Conservation (phyloP, 2,329 filamentous ascomycete genomes). For the Ramularia endophylla region DNA sequence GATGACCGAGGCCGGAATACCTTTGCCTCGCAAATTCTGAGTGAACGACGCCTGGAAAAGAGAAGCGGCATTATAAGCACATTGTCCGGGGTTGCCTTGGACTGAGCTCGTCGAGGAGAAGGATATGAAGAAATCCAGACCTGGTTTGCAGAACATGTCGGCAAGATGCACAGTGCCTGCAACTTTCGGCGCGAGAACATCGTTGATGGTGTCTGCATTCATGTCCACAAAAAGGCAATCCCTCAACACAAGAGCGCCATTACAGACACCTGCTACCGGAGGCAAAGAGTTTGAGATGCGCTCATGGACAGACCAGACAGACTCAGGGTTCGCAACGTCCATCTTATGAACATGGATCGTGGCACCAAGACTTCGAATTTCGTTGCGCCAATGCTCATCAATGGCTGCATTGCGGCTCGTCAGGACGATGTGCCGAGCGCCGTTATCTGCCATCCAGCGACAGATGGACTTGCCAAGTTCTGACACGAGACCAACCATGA, state of each 20-base stretch:
- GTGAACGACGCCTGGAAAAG: constrained; percentile 31
- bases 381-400: constrained; percentile 13
- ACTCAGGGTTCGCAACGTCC: constrained; percentile 12
- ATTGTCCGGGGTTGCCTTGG: constrained; percentile 53
- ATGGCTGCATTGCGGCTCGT: constrained; percentile 13
- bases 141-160: neutral
- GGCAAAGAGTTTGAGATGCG: constrained; percentile 14
- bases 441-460: constrained; percentile 16
- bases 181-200: constrained; percentile 35
- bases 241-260: constrained; percentile 14
- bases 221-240: constrained; percentile 44
- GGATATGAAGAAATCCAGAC: constrained; percentile 44
- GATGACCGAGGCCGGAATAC: constrained; percentile 44
- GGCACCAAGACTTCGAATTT: constrained; percentile 10
- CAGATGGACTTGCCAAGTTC: constrained; percentile 13
- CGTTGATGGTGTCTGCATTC: constrained; percentile 31
- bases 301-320: constrained; percentile 8
- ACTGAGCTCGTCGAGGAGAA: constrained; percentile 51
- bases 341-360: constrained; percentile 7
- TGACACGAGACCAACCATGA: constrained; percentile 12
- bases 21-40: constrained; percentile 36
- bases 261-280: constrained; percentile 14
- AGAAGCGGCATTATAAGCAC: constrained; percentile 51
- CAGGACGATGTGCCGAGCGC: constrained; percentile 15
- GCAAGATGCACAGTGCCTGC: neutral